Evolutionary conservation across 345 rosid species (phyloP), one percentile per base, ranked within the genome.

Genomic region (Gossypium raimondii): DNA sequence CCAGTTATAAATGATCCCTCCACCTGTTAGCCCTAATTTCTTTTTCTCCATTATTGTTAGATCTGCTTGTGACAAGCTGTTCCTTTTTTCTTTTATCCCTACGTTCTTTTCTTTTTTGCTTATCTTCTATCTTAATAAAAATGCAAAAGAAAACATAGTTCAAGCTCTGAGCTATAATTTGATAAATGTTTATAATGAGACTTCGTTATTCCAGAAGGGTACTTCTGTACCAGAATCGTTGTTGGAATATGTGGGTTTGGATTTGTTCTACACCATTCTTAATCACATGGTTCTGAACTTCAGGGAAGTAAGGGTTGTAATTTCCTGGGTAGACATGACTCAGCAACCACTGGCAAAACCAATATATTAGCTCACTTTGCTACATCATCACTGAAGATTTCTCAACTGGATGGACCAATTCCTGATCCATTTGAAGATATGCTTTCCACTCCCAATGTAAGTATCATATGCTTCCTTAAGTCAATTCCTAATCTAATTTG

Each of bases 371-470:
- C 82, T 17, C 59, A 53, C 38, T 60, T 62, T 17, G 57, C 73
- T 2, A 79, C 77, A 71, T 75, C 85, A 48, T 78, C 84, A 48
- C 74, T 64, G 14, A 91, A 84, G 83, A 90, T 95, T 56, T 93
- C 98, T 73, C 99, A 95, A 82, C 79, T 82, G 74, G 99, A 95
- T 88, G 99, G 99, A 68, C 96, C 97, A 57, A 85, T 84, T 67
- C 98, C 99, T 73, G 99, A 91, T 83, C 93, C 97, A 17, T 95
- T 91, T 80, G 98, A 95, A 69, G 97, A 95, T 60, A 85, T 81
- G 83, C 86, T 92, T 77, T 92, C 99, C 50, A 88, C 99, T 73
- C 99, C 99, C 65, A 95, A 92, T 86, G 99, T 94, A 80, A 79
- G 97, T 73, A 75, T 72, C 56, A 25, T 41, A n/a, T 41, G 24